Evolutionary conservation across 345 rosid genomes (phyloP), one percentile per base, ranked within the genome.

Genomic region (Rhizophora mangle): DNA sequence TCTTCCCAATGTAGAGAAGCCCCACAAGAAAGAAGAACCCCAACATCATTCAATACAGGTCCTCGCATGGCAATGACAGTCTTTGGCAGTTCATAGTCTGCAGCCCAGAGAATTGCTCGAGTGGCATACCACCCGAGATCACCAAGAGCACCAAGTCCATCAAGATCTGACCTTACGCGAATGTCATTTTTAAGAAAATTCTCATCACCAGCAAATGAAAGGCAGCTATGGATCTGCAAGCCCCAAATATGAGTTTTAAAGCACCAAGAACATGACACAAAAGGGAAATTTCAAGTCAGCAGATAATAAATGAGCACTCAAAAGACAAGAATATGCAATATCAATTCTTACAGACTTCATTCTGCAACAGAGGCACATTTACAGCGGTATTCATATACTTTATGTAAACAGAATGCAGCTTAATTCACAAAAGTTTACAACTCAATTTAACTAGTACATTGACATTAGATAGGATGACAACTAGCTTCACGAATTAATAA

Each of bases 81-180:
- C 6, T 69, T 80, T 8, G 97, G 95, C 29, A 87, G 79, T 68
- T 79, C 55, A 75, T 85, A 82, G 69, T 81, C 54, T 62, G 82
- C 83, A 4, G 91, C 76, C 95, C 95, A 91, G 5, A 91, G 58
- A 31, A 81, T 82, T n/a, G 91, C 85, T 10, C 85, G 83, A 29
- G 89, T 74, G 69, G 87, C 77, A 56, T 87, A 86, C 93, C 95
- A 91, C 1, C 92, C 95, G 13, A 80, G 65, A 71, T 86, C 91
- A 47, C 95, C 90, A 0, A 91, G 82, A 11, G 85, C 89, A 29
- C 95, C 93, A 1, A 86, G 79, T 2, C 69, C 66, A 65, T 89
- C 95, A 81, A 89, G 63, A 11, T 87, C 87, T 19, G 83, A 73
- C 55, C 79, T 86, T 5, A 72, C 81, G 53, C 87, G 65, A 29